These are phyloP conservation scores for Penicillium bovifimosum DNA, from an alignment of 495 filamentous ascomycete genomes.

Conservation along the genomic window DNA sequence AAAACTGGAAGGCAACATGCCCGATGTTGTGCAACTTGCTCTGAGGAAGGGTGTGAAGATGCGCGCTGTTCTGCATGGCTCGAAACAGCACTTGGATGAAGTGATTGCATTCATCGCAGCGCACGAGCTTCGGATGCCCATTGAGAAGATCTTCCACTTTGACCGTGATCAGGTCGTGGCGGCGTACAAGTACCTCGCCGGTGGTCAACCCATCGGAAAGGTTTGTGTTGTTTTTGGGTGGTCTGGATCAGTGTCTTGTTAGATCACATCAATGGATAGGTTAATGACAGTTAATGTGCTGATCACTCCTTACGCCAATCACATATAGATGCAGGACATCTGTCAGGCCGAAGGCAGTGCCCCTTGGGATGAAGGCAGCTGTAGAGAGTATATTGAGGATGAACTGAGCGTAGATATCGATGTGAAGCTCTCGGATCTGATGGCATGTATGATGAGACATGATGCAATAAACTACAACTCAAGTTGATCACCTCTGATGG, in stretches of 20 bases:
- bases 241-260: neutral
- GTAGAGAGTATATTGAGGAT: too few species aligned
- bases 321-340: neutral
- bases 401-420: too few species aligned
- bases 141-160: conserved; percentile 53
- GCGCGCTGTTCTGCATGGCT: conserved; percentile 52
- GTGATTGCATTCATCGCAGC: conserved; percentile 48
- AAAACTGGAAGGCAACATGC: conserved; percentile 19
- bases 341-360: neutral
- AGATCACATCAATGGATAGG: neutral
- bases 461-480: conserved; percentile 19
- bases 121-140: conserved; percentile 30
- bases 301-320: conserved; percentile 1
- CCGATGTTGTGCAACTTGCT: conserved; percentile 42
- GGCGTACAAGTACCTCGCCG: conserved; percentile 13
- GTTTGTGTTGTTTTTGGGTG: neutral
- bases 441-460: conserved; percentile 1
- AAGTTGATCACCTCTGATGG: too few species aligned
- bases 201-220: neutral
- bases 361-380: neutral
- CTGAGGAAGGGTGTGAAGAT: conserved; percentile 42
- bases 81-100: conserved; percentile 47
- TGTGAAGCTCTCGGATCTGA: too few species aligned
- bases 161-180: conserved; percentile 42
- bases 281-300: neutral